These are phyloP conservation scores for Xerocomellus chrysenteron DNA, from an alignment of 768 basidiomycete species.

Conservation along the genomic window DNA sequence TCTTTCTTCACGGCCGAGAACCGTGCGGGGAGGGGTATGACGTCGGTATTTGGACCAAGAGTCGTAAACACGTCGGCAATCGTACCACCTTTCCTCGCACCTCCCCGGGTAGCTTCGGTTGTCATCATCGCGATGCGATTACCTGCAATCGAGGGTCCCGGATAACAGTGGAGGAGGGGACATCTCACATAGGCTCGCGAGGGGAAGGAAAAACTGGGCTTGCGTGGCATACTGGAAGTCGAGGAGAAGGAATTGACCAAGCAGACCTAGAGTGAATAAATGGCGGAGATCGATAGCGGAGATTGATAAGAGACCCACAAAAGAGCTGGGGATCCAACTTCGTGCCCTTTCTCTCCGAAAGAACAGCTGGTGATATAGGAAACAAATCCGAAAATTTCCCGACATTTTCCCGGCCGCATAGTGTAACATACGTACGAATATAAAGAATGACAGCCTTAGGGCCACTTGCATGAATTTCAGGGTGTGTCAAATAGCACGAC, in stretches of 20 bases:
- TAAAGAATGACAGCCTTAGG: too few species aligned
- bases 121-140: conserved; percentile 6
- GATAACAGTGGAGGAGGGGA: not conserved
- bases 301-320: not conserved
- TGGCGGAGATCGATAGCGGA: not conserved
- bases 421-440: too few species aligned
- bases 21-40: conserved; percentile 48
- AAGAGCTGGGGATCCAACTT: not conserved
- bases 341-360: too few species aligned
- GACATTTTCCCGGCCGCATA: too few species aligned
- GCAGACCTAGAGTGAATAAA: not conserved
- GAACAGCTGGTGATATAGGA: too few species aligned
- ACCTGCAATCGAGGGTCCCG: not conserved
- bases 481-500: too few species aligned
- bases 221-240: conserved; percentile 1
- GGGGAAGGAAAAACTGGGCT: not conserved
- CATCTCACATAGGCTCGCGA: not conserved
- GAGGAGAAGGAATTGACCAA: too few species aligned
- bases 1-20: conserved; percentile 61
- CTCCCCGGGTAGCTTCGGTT: conserved; percentile 6
- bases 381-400: too few species aligned
- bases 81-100: conserved; percentile 32
- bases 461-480: too few species aligned
- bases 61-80: conserved; percentile 50
- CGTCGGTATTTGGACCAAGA: conserved; percentile 37